Evolutionary conservation across 495 filamentous ascomycete species (phyloP), one percentile per base, ranked within the genome.

Genomic region (Venustampulla echinocandica): DNA sequence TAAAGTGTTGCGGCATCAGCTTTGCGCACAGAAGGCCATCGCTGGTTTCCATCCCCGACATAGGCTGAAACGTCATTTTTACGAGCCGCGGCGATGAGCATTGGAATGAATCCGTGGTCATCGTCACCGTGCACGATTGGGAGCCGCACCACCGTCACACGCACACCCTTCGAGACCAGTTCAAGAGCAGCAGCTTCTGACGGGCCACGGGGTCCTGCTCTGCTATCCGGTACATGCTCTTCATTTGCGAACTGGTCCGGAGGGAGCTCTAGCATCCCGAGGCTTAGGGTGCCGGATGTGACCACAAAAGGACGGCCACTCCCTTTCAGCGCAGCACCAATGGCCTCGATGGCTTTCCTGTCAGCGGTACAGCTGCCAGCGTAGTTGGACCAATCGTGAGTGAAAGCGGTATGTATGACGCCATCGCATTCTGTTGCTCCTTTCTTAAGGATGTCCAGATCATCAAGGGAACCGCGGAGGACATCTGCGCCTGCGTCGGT

Each of bases 351-450:
- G 11, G 69, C 67, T 1, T 33, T 46, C 1, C 50, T 45, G 36
- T 76, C 69, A 0, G 50, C 47, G 2, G 49, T 45, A 24, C 62
- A 63, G 40, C 50, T 40, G 3, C 56, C 54, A 6, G 42, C 63
- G 11, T 58, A 67, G 33, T 67, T 57, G 21, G 50, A 50, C 52
- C 69, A 74, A 40, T 69, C 62, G 46, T 68, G 64, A 39, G 60
- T 60, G 57, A 71, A 74, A 5, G 67, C 71, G 0, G 72, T 63
- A 43, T 73, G 67, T 40, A 71, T 64, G 14, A 73, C 60, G 22
- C 59, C 67, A 25, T 74, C 71, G 7, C 58, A 62, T 10, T 53
- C 45, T 5, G 52, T 43, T 34, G 64, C 67, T 13, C 64, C 68
- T 7, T 46, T 39, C 32, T 64, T 59, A 15, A 74, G 51, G 25